Evolutionary conservation across 2,329 filamentous ascomycete genomes (phyloP).

Genomic region (Aspergillus pseudotamarii): DNA sequence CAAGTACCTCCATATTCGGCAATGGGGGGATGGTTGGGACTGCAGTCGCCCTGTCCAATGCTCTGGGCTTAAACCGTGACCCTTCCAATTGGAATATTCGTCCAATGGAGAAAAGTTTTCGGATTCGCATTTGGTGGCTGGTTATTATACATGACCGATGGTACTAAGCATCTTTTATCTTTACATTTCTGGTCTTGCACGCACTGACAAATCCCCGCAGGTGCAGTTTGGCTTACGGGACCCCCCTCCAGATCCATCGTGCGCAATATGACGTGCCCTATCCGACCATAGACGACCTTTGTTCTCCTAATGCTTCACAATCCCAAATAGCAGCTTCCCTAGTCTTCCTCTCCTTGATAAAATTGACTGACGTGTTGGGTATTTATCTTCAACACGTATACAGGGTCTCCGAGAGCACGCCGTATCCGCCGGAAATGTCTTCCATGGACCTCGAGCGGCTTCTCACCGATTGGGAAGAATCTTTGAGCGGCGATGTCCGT

Average conservation of each 20-base stretch:
- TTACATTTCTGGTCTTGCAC: background rate
- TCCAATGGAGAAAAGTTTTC: slow-evolving; percentile 52
- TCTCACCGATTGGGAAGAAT: slow-evolving; percentile 51
- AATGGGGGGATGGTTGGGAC: slow-evolving; percentile 57
- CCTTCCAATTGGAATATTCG: slow-evolving; percentile 58
- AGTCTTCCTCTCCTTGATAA: slow-evolving; percentile 51
- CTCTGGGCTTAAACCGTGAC: slow-evolving; percentile 58
- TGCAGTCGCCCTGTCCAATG: slow-evolving; percentile 57
- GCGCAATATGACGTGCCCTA: slow-evolving; percentile 54
- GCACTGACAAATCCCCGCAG: slow-evolving; percentile 30
- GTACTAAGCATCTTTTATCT: slow-evolving; percentile 35
- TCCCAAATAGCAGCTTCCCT: slow-evolving; percentile 31
- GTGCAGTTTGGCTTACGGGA: slow-evolving; percentile 58
- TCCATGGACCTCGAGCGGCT: slow-evolving; percentile 39
- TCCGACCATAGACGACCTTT: slow-evolving; percentile 43
- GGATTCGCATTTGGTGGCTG: slow-evolving; percentile 61
- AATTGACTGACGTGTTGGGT: slow-evolving; percentile 49
- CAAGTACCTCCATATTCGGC: slow-evolving; percentile 57
- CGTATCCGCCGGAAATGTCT: slow-evolving; percentile 22
- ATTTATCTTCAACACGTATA: slow-evolving; percentile 39
- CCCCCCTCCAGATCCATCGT: slow-evolving; percentile 52
- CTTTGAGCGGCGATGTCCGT: slow-evolving; percentile 42
- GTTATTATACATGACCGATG: slow-evolving; percentile 59
- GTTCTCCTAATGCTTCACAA: slow-evolving; percentile 14
- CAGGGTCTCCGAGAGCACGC: slow-evolving; percentile 32